A percentile compares a stretch with the other conserved stretches of the same genome.
Evolutionary conservation across 441 rosid genomes (phyloP).

Genomic region (Populus hybrid): DNA sequence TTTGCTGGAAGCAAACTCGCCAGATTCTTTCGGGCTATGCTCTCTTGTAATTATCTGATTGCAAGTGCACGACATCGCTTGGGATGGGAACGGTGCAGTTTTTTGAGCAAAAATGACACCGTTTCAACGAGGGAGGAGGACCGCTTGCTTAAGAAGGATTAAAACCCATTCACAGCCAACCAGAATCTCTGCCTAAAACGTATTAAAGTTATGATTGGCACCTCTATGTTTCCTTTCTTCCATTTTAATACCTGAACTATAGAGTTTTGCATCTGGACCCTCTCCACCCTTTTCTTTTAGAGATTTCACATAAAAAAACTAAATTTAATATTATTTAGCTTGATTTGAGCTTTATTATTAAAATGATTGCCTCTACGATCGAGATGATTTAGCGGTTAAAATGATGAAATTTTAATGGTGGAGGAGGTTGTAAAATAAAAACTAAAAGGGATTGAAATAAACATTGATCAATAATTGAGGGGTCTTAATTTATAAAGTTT

Average conservation of each 20-base stretch:
- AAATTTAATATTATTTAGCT: not conserved
- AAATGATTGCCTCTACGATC: no score
- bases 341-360: not conserved
- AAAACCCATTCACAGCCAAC: not conserved
- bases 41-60: not conserved
- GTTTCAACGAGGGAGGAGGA: not conserved
- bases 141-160: not conserved
- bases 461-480: not conserved
- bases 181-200: not conserved
- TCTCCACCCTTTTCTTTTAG: not conserved
- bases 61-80: not conserved
- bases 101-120: not conserved
- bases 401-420: no score
- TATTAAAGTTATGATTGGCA: not conserved
- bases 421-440: no score
- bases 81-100: not conserved
- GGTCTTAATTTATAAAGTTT: not conserved
- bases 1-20: slow-evolving; percentile 4
- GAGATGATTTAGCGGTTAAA: no score
- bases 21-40: not conserved
- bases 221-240: no score
- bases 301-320: not conserved
- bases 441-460: not conserved
- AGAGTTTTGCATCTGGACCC: not conserved
- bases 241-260: not conserved